Evolutionary conservation across 225 moss, liverwort and hornwort genomes (phyloP).

Genomic region (Antitrichia curtipendula): DNA sequence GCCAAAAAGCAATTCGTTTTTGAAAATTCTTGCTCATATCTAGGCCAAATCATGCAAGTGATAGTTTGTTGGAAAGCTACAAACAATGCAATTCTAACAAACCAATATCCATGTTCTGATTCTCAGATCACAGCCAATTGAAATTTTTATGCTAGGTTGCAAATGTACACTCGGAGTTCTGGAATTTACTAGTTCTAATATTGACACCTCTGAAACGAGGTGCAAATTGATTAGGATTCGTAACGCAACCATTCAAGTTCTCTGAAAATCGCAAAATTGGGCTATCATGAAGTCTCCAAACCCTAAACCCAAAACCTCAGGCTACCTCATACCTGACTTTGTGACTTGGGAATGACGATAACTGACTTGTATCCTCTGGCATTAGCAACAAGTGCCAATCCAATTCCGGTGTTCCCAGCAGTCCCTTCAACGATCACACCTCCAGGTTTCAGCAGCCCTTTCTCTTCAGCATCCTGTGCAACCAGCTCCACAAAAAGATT

Average conservation of each 20-base stretch:
- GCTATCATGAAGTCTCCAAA: neutral
- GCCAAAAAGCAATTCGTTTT: neutral
- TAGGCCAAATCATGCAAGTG: neutral
- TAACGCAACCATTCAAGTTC: neutral
- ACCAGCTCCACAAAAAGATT: neutral
- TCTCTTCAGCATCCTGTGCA: conserved; percentile 79
- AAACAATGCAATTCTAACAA: neutral
- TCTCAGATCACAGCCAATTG: neutral
- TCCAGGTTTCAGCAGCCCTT: conserved; percentile 77
- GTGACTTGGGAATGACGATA: conserved; percentile 82
- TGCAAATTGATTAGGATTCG: neutral
- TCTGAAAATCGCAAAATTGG: neutral
- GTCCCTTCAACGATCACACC: conserved; percentile 94
- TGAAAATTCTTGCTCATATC: neutral
- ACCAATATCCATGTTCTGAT: neutral
- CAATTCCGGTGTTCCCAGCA: conserved; percentile 93
- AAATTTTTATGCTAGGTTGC: neutral
- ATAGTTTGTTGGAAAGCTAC: neutral
- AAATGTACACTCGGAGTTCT: neutral
- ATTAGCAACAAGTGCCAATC: conserved; percentile 79
- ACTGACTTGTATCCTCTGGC: conserved; percentile 87
- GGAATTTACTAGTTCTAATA: neutral
- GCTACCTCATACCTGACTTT: conserved; percentile 47
- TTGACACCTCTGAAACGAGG: neutral
- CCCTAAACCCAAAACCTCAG: neutral